Evolutionary conservation across 352 stramenopile genomes (phyloP).

Genomic region (Pythium folliculosum): DNA sequence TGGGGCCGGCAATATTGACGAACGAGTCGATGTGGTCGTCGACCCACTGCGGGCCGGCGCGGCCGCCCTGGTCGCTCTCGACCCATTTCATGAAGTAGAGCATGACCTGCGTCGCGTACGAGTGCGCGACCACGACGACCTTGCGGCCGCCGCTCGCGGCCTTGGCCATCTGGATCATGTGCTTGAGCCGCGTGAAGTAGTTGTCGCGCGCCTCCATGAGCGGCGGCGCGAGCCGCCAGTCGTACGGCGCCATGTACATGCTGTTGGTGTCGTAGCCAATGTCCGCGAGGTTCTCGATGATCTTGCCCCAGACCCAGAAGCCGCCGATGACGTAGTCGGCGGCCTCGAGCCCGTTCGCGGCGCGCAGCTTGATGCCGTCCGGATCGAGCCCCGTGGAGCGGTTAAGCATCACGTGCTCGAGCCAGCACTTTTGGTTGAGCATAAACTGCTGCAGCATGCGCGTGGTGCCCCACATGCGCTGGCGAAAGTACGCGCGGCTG

Average conservation of each 20-base stretch:
- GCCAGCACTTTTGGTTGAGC: conserved; percentile 91
- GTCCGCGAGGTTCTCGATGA: conserved; percentile 89
- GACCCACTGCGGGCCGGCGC: conserved; percentile 91
- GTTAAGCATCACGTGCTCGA: conserved; percentile 93
- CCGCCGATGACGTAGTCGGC: conserved; percentile 94
- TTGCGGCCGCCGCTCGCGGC: conserved; percentile 72
- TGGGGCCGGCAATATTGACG: conserved; percentile 94
- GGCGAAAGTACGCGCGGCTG: conserved; percentile 86
- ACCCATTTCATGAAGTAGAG: conserved; percentile 97
- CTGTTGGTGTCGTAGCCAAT: conserved; percentile 93
- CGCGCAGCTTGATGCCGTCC: conserved; percentile 68
- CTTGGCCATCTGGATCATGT: conserved; percentile 90
- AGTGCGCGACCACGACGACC: conserved; percentile 92
- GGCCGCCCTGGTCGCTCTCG: conserved; percentile 78
- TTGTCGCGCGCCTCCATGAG: conserved; percentile 77
- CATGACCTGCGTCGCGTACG: conserved; percentile 91
- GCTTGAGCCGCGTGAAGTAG: conserved; percentile 94
- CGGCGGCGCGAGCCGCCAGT: conserved; percentile 80
- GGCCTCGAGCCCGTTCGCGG: conserved; percentile 88
- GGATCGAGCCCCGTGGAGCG: conserved; percentile 89
- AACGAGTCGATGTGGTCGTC: conserved; percentile 91
- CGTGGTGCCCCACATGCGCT: conserved; percentile 92
- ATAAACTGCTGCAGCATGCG: conserved; percentile 89
- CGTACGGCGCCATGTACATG: conserved; percentile 88
- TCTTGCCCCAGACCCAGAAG: conserved; percentile 95